Base-by-base conservation (phyloP, 2,329 filamentous ascomycete species). In the Arthrobotrys sphaeroides region DNA sequence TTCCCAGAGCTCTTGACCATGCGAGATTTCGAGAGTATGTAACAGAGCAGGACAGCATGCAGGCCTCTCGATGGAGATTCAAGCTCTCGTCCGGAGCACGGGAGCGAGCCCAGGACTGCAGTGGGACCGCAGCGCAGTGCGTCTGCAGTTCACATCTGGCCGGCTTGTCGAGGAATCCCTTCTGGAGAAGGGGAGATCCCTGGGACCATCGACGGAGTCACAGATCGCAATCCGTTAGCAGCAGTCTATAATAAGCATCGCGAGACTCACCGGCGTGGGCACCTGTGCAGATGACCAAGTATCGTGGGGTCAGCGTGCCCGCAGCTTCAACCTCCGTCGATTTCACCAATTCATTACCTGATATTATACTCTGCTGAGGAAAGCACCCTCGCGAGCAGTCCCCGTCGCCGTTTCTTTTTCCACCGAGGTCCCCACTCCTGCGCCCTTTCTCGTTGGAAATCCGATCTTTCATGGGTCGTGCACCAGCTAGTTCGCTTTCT, bases 151-250 rank as follows among this genome's bases (percentile, higher is more conserved):
- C 55, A 43, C 53, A 67, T 57, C 53, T 26, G 40, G 64, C 70
- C 70, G 70, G 62, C 70, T 74, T 74, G 55, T 74, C 70, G 70
- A 74, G 64, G 62, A 68, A 68, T 38, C 62, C 69, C 53, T 57
- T 68, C 51, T 13, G 3, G 16, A 0, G 55, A 57, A 74, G 62
- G 45, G 53, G 43, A 31, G 61, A 73, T 66, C 53, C 65, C 49
- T 42, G 67, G 36, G 40, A 24, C 26, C 43, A 55, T 24, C 12
- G 18, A 64, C 10, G 43, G 33, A 42, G 28, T 9, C 43, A 49
- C 10, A 62, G 24, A 12, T 26, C 13, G n/a, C 33, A 42, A 36
- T 12, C 24, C 16, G 31, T 64, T 49, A 66, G 45, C 26, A 55
- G 40, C 3, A 36, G n/a, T 62, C 57, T 65, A 49, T 49, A 65